phyloP scores from a whole-genome alignment of 306 rosid genomes.

The Astragalus membranaceus region DNA sequence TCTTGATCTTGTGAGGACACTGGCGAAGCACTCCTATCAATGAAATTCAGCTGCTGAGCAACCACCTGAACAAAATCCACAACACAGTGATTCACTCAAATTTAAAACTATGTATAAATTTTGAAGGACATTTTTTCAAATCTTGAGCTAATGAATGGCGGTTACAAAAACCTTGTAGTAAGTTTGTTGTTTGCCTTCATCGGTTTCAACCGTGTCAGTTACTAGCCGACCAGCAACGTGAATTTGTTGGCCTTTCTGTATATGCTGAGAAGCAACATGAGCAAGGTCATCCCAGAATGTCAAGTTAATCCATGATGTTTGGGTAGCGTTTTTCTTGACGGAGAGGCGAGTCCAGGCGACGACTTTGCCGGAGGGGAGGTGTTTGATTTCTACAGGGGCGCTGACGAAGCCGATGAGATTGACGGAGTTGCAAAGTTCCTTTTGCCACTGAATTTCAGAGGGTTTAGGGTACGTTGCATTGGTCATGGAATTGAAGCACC shows the following conservation, averaged over 20 bases:
- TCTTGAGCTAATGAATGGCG: background rate
- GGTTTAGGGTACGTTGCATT: slow-evolving; percentile 50
- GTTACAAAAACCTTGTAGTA: slow-evolving; percentile 66
- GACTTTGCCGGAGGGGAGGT: slow-evolving; percentile 69
- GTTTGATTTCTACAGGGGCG: slow-evolving; percentile 62
- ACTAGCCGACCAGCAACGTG: slow-evolving; percentile 73
- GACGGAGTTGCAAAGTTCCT: slow-evolving; percentile 74
- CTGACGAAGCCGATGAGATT: slow-evolving; percentile 74
- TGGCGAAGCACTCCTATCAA: slow-evolving; percentile 44
- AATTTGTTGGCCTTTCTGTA: slow-evolving; percentile 72
- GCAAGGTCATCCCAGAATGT: slow-evolving; percentile 94
- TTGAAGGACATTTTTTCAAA: too few species aligned
- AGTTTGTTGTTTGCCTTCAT: slow-evolving; percentile 68
- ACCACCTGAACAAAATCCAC: slow-evolving; percentile 50
- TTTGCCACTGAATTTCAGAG: slow-evolving; percentile 75
- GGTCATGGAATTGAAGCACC: slow-evolving; percentile 15
- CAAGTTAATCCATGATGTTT: slow-evolving; percentile 58
- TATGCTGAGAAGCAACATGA: slow-evolving; percentile 63
- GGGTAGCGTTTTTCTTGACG: slow-evolving; percentile 66
- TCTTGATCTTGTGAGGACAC: slow-evolving; percentile 37
- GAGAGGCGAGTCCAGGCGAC: slow-evolving; percentile 82
- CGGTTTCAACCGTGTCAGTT: slow-evolving; percentile 61
- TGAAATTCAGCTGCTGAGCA: slow-evolving; percentile 75
- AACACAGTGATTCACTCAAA: slow-evolving; percentile 5
- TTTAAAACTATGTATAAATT: too few species aligned